phyloP scores from a whole-genome alignment of 805 yeast species.

The Sugiyamaella lignohabitans region DNA sequence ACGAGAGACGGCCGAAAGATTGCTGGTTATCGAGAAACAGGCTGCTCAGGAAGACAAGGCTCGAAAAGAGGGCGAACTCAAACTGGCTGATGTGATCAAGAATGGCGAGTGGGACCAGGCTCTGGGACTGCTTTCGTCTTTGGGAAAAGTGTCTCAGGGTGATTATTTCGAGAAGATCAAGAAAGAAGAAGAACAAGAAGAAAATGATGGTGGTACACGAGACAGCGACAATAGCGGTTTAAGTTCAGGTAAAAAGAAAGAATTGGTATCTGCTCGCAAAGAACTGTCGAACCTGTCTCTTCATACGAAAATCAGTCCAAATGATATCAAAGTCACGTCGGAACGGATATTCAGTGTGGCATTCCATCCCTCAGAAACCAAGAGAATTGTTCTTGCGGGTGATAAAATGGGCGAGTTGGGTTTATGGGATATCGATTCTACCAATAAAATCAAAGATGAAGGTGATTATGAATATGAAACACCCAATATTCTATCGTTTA shows the following conservation, averaged over 20 bases:
- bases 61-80: conserved; percentile 42
- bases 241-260: background rate
- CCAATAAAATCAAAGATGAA: conserved; percentile 32
- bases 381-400: conserved; percentile 71
- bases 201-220: conserved; percentile 29
- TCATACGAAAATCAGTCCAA: conserved; percentile 51
- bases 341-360: conserved; percentile 67
- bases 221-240: background rate
- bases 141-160: conserved; percentile 32
- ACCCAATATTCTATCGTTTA: conserved; percentile 52
- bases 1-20: conserved; percentile 26
- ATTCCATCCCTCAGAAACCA: conserved; percentile 67
- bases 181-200: conserved; percentile 39
- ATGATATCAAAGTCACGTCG: conserved; percentile 56
- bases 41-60: conserved; percentile 42
- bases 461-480: conserved; percentile 30
- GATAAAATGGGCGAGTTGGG: conserved; percentile 86
- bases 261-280: background rate
- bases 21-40: conserved; percentile 22
- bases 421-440: conserved; percentile 67
- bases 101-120: conserved; percentile 36
- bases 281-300: conserved; percentile 43
- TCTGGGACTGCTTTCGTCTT: conserved; percentile 23
- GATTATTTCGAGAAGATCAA: conserved; percentile 30
- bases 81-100: conserved; percentile 26